Base-by-base conservation (phyloP, 495 filamentous ascomycete genomes). In the Glutinoglossum americanum region DNA sequence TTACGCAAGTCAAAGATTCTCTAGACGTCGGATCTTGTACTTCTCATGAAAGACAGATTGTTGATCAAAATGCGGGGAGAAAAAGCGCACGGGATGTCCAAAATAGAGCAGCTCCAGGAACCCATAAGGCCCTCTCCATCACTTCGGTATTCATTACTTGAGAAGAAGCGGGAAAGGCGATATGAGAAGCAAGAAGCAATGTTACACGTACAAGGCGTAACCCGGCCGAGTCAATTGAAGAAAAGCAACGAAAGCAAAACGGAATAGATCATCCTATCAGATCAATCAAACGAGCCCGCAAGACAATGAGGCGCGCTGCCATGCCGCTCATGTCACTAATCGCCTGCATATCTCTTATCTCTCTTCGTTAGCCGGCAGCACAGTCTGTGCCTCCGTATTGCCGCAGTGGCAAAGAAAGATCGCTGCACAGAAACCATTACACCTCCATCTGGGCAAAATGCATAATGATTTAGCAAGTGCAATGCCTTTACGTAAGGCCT, bases 301-400 rank as follows among this genome's bases (percentile, higher is more conserved):
- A 19, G 17, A 7, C 41, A 23, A 10, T 7, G 17, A 45, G 41
- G n/a, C 37, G 8, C 15, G 41, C 17, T 45, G 41, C 41, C 19
- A 45, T 19, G 41, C 15, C 27, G 51, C 51, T 5, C 13, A 27
- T 19, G 27, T 54, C n/a, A 32, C 51, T 45, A 45, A 23, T 23
- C 13, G 51, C 21, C 3, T 54, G 51, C 51, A 23, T 54, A 54
- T 54, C 51, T 15, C 51, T 54, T 54, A 54, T 54, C 51, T 45
- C 41, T 23, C 17, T 45, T 13, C 6, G 15, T 39, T 15, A 39
- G 30, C 30, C 30, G 30, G 30, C 30, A 33, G 4, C 30, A 9
- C 30, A 33, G 30, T 33, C 30, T 33, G n/a, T n/a, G n/a, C n/a
- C n/a, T n/a, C n/a, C n/a, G n/a, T n/a, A n/a, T n/a, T n/a, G n/a